phyloP scores from a whole-genome alignment of 176 grass and related monocot species.

The Bolboschoenus planiculmis region DNA sequence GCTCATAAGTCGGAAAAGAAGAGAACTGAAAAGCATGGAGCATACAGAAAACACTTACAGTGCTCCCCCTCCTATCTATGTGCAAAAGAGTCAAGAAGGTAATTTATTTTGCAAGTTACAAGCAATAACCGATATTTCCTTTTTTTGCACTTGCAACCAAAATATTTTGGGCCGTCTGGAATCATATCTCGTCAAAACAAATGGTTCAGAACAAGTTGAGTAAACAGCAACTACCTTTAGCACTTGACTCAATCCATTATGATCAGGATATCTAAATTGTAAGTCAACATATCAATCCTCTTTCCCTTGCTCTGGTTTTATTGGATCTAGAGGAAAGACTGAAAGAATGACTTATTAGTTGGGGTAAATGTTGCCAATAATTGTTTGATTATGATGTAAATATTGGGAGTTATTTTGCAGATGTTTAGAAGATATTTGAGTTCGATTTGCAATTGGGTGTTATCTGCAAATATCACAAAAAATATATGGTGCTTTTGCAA shows the following conservation, averaged over 20 bases:
- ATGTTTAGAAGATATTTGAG: background rate
- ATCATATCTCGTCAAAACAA: slow-evolving; percentile 4
- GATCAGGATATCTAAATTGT: background rate
- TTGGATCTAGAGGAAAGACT: background rate
- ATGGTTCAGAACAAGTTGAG: background rate
- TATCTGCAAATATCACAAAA: background rate
- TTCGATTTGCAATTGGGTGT: background rate
- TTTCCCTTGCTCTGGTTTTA: background rate
- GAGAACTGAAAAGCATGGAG: slow-evolving; percentile 58
- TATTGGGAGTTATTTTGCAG: background rate
- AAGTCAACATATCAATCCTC: background rate
- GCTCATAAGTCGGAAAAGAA: slow-evolving; percentile 72
- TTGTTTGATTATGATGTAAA: background rate
- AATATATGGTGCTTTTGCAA: background rate
- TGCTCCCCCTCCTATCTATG: slow-evolving; percentile 34
- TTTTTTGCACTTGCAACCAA: background rate
- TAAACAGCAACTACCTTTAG: background rate
- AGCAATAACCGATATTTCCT: background rate
- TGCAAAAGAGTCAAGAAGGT: slow-evolving; percentile 63
- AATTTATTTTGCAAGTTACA: slow-evolving; percentile 16
- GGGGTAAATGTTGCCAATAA: background rate
- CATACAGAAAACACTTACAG: slow-evolving; percentile 29
- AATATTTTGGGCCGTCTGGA: background rate
- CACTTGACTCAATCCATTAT: background rate
- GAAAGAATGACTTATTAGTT: background rate